Base-by-base conservation (phyloP, 2,329 filamentous ascomycete species). In the Fusarium anguioides region DNA sequence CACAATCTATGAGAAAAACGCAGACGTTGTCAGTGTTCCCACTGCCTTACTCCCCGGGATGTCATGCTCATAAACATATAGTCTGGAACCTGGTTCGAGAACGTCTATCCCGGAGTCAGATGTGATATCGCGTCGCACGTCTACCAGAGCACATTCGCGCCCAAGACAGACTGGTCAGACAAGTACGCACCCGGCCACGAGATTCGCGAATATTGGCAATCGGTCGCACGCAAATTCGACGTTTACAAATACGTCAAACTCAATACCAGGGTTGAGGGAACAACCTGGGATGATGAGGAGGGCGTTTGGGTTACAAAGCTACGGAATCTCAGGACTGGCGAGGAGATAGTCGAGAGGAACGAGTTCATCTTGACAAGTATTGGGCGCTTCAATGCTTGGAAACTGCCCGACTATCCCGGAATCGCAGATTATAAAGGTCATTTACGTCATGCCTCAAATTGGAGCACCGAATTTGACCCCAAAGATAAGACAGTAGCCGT, bases 111-210 rank as follows among this genome's bases (percentile, higher is more conserved):
- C 0, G 89, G 88, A 3, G 87, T 90, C 1, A 80, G 87, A 39
- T 92, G 90, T 68, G 89, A 92, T 26, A 86, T 92, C 15, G 88
- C 90, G 0, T 85, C 89, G 1, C 88, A 91, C 73, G 88, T 89
- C 20, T 93, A 93, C 69, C 89, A 92, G 72, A 86, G 85, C 9
- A 88, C 87, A 0, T 92, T 91, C 74, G 81, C 82, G 8, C 88
- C 89, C 1, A 92, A 92, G 55, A 85, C 83, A 0, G 82, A 91
- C 66, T 93, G 91, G 91, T 84, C 83, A 0, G 87, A 91, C 68
- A 83, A 88, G 60, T 93, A 91, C 70, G 86, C 90, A 0, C 85
- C 86, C 35, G 90, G 90, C 0, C 74, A 79, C 6, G 91, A 93
- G 74, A 93, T 93, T 59, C 79, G 82, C 8, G 82, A 86, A 17